Conservation (phyloP, 208 protist species). For the Porcisia deanei region DNA sequence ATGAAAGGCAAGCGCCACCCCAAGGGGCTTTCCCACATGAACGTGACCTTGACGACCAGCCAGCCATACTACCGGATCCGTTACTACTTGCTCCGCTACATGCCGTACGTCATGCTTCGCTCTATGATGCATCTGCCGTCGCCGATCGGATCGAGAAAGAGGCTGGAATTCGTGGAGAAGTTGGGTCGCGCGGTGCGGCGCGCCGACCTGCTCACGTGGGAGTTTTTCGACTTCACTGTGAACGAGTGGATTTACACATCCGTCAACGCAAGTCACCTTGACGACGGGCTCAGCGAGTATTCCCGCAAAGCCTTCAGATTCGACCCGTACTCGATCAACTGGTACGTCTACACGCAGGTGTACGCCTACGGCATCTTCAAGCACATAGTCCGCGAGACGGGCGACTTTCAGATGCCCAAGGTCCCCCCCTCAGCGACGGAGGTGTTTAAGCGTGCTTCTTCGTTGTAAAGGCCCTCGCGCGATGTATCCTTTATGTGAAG, state of each 20-base stretch:
- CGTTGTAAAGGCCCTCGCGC: slow-evolving; percentile 27
- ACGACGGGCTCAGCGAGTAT: slow-evolving; percentile 52
- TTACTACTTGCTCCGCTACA: slow-evolving; percentile 59
- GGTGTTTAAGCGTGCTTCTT: slow-evolving; percentile 57
- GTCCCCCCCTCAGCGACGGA: slow-evolving; percentile 39
- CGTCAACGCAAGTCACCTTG: slow-evolving; percentile 44
- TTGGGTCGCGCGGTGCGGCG: slow-evolving; percentile 60
- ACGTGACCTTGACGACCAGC: slow-evolving; percentile 47
- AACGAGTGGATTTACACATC: slow-evolving; percentile 62
- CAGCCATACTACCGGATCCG: slow-evolving; percentile 39
- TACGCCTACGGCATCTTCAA: slow-evolving; percentile 79
- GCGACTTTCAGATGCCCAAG: slow-evolving; percentile 34
- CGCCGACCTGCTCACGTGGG: slow-evolving; percentile 49
- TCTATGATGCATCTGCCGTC: slow-evolving; percentile 45
- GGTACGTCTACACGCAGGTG: slow-evolving; percentile 66
- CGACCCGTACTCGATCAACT: slow-evolving; percentile 74
- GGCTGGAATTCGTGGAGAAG: slow-evolving; percentile 42
- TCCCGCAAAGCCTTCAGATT: slow-evolving; percentile 46
- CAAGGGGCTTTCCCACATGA: slow-evolving; percentile 37
- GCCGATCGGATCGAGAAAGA: slow-evolving; percentile 55
- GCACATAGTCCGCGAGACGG: slow-evolving; percentile 64
- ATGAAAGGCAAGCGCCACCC: slow-evolving; percentile 52
- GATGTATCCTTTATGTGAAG: background rate
- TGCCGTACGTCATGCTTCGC: slow-evolving; percentile 54
- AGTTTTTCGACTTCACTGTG: slow-evolving; percentile 71